A percentile compares a stretch with the other conserved stretches of the same genome.
These are phyloP conservation scores for Colletotrichum tropicicola DNA, from an alignment of 2,329 filamentous ascomycete species.

Conservation along the genomic window DNA sequence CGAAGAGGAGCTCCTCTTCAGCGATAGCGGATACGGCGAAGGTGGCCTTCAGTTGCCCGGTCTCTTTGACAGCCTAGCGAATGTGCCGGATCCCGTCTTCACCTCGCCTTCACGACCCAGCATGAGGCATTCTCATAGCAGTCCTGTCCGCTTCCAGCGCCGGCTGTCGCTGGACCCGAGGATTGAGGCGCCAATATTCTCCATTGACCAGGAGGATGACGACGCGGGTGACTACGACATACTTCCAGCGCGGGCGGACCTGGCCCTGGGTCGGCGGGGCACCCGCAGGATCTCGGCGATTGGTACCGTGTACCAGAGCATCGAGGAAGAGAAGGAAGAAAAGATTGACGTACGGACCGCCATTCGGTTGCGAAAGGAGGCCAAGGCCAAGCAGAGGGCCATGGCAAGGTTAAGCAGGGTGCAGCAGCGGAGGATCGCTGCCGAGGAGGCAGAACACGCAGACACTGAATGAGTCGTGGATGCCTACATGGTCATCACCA, in stretches of 20 bases:
- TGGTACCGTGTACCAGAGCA: conserved; percentile 25
- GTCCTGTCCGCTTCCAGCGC: neutral
- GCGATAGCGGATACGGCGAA: conserved; percentile 43
- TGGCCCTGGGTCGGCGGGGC: conserved; percentile 20
- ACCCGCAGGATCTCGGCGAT: conserved; percentile 29
- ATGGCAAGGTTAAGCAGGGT: neutral
- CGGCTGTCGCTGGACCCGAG: conserved; percentile 2
- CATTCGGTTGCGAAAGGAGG: conserved; percentile 41
- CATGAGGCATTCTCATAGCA: conserved; percentile 2
- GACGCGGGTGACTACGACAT: neutral
- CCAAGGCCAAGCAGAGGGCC: conserved; percentile 38
- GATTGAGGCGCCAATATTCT: neutral
- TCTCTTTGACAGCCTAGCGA: conserved; percentile 34
- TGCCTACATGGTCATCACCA: neutral
- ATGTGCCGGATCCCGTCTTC: conserved; percentile 14
- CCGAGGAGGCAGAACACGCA: neutral
- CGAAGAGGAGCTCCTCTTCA: conserved; percentile 49
- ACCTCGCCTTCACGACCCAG: neutral
- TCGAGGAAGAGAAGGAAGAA: conserved; percentile 30
- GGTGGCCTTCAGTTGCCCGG: conserved; percentile 45
- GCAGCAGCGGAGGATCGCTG: neutral
- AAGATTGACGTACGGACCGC: conserved; percentile 39
- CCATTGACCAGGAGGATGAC: conserved; percentile 7
- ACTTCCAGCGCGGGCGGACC: conserved; percentile 10
- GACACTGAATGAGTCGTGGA: neutral